Evolutionary conservation across 176 grass and related monocot species (phyloP).

Genomic region (Raddia guianensis): DNA sequence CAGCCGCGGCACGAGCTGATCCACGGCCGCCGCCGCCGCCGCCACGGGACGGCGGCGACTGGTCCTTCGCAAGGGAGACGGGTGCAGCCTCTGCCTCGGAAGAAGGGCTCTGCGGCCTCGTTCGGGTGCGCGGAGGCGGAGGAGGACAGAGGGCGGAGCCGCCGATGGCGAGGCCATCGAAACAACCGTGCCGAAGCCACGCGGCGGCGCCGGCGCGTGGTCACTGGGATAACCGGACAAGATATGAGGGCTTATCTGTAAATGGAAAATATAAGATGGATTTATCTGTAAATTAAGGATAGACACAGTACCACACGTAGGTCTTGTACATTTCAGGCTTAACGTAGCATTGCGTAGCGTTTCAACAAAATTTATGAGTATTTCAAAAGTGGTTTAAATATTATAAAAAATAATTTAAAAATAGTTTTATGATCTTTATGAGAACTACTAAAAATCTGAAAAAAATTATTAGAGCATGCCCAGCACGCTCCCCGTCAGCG

Average conservation of each 20-base stretch:
- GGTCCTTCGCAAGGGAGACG: conserved; percentile 1
- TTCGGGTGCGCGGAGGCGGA: not conserved
- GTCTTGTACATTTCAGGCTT: too few relatives aligned
- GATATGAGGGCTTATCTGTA: not conserved
- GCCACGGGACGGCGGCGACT: not conserved
- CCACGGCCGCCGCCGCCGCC: not conserved
- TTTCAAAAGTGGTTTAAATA: too few relatives aligned
- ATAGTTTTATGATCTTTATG: too few relatives aligned
- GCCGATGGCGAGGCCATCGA: conserved; percentile 39
- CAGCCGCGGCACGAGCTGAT: not conserved
- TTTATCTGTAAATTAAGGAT: not conserved
- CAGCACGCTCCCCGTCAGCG: too few relatives aligned
- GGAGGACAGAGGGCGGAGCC: not conserved
- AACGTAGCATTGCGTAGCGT: too few relatives aligned
- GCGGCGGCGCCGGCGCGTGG: not conserved
- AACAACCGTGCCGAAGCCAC: not conserved
- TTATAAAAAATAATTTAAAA: too few relatives aligned
- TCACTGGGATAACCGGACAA: conserved; percentile 17
- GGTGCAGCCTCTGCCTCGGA: conserved; percentile 8
- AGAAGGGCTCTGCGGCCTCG: not conserved
- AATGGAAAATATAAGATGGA: not conserved
- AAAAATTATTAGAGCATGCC: too few relatives aligned
- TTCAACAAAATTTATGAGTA: too few relatives aligned
- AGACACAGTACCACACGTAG: too few relatives aligned
- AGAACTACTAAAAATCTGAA: too few relatives aligned